A percentile compares a stretch with the other conserved stretches of the same genome.
phyloP scores from a whole-genome alignment of 1,139 yeast genomes.

The Zhuliangozyma blackwelliae region DNA sequence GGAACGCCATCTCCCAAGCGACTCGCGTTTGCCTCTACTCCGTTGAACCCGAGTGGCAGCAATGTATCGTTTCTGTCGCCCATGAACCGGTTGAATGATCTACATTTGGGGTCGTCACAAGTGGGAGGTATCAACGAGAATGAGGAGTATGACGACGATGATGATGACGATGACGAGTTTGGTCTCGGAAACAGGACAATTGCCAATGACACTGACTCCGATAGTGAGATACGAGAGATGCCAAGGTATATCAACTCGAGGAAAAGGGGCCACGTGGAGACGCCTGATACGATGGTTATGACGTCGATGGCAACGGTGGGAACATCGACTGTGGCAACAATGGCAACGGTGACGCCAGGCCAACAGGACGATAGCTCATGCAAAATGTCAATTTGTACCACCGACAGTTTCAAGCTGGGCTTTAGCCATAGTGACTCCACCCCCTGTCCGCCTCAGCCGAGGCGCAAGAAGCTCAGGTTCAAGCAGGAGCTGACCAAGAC shows the following conservation, averaged over 20 bases:
- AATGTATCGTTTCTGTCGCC: constrained; percentile 36
- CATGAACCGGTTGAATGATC: constrained; percentile 26
- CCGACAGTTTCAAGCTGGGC: constrained; percentile 19
- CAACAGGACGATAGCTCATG: not conserved
- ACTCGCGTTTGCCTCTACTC: constrained; percentile 30
- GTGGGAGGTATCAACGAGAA: constrained; percentile 4
- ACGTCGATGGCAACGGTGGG: constrained; percentile 5
- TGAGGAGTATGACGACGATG: constrained; percentile 9
- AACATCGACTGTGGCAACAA: not conserved
- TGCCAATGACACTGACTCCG: constrained; percentile 10
- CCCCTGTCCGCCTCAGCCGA: constrained; percentile 31
- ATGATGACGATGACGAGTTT: constrained; percentile 10
- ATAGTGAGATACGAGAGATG: constrained; percentile 4
- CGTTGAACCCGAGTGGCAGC: constrained; percentile 17
- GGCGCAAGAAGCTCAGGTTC: constrained; percentile 25
- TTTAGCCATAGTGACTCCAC: constrained; percentile 30
- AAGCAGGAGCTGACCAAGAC: constrained; percentile 13
- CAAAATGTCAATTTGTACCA: constrained; percentile 7
- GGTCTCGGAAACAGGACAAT: constrained; percentile 17
- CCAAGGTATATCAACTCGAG: constrained; percentile 7
- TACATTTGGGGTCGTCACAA: constrained; percentile 18
- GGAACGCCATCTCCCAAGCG: constrained; percentile 12
- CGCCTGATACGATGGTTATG: constrained; percentile 7
- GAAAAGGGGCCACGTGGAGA: constrained; percentile 10
- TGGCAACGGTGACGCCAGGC: not conserved